phyloP scores from a whole-genome alignment of 2,329 filamentous ascomycete genomes.

The Pseudogymnoascus sp. region DNA sequence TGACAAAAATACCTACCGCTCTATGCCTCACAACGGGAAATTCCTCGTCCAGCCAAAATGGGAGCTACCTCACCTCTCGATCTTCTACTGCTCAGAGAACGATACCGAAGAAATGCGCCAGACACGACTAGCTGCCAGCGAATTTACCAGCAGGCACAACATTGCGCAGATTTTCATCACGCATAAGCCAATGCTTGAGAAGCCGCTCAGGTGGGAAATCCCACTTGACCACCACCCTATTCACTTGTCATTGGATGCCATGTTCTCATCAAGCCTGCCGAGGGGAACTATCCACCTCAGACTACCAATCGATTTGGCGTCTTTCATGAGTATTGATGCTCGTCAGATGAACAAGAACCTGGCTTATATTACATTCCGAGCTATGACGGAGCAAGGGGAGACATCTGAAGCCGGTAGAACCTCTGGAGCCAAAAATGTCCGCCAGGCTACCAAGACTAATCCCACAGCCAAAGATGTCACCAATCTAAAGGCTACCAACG shows the following conservation, averaged over 20 bases:
- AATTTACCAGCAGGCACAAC: conserved; percentile 38
- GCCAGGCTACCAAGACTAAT: background rate
- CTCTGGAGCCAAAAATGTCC: background rate
- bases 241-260: conserved; percentile 39
- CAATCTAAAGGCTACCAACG: background rate
- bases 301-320: conserved; percentile 39
- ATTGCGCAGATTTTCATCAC: conserved; percentile 42
- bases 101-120: conserved; percentile 32
- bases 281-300: conserved; percentile 25
- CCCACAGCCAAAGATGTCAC: background rate
- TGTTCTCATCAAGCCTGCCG: conserved; percentile 1
- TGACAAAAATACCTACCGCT: conserved; percentile 31
- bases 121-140: conserved; percentile 36
- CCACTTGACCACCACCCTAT: conserved; percentile 34
- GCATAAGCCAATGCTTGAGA: conserved; percentile 33
- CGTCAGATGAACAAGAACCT: conserved; percentile 39
- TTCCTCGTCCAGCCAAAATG: conserved; percentile 35
- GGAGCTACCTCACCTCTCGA: conserved; percentile 40
- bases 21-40: conserved; percentile 26
- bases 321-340: conserved; percentile 42
- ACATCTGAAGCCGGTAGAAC: background rate
- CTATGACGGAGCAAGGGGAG: conserved; percentile 4
- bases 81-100: conserved; percentile 39
- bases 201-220: conserved; percentile 25
- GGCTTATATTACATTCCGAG: conserved; percentile 6